These are phyloP conservation scores for Eucalyptus albens DNA, from an alignment of 345 rosid genomes.

Conservation along the genomic window DNA sequence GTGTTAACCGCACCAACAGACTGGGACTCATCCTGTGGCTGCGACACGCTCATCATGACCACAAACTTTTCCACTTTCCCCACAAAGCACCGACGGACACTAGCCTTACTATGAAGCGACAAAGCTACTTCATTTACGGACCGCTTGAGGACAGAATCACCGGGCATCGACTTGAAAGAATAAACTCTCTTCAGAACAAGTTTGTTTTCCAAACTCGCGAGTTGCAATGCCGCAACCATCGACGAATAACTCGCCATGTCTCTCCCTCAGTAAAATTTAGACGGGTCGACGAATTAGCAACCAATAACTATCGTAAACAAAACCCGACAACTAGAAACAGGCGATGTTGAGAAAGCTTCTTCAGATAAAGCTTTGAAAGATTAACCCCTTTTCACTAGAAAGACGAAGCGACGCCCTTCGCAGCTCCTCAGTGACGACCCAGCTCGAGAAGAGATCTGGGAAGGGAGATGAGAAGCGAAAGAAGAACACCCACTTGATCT, in stretches of 20 bases:
- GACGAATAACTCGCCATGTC: slow-evolving; percentile 33
- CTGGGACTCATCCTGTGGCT: slow-evolving; percentile 18
- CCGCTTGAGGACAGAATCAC: not conserved
- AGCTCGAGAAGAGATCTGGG: not conserved
- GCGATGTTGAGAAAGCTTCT: not conserved
- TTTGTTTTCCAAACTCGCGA: slow-evolving; percentile 9
- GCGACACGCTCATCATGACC: slow-evolving; percentile 14
- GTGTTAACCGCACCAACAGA: not conserved
- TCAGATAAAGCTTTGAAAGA: not conserved
- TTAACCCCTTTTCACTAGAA: not conserved
- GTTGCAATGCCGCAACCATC: slow-evolving; percentile 11
- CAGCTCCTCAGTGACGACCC: not conserved
- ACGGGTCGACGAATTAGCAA: slow-evolving; percentile 15
- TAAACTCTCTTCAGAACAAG: not conserved
- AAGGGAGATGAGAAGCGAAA: not conserved
- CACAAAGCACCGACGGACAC: slow-evolving; percentile 2
- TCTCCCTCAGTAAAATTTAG: not conserved
- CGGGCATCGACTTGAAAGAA: not conserved
- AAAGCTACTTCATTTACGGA: not conserved
- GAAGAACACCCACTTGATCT: not conserved
- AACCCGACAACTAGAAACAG: not conserved
- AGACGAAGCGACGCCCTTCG: not conserved
- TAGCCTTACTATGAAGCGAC: not conserved
- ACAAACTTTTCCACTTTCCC: slow-evolving; percentile 20
- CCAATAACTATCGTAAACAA: not conserved